Base-by-base conservation (phyloP, 257 asterid genomes). In the Gynochthodes officinalis region DNA sequence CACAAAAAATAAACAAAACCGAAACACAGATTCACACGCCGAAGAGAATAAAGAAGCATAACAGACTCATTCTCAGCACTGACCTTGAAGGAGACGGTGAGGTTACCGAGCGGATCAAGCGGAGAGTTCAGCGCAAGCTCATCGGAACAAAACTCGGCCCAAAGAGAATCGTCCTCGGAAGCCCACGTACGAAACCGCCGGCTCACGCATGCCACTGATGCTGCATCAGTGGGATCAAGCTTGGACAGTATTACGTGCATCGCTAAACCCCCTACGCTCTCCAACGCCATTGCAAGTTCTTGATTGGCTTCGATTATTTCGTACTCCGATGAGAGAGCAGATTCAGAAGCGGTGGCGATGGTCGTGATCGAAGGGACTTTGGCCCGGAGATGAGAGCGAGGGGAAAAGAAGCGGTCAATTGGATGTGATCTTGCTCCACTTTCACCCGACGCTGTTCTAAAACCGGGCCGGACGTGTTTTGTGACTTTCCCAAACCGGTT, bases 61-160 rank as follows among this genome's bases (percentile, higher is more conserved):
- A 6, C 2, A 0, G 23, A 52, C 4, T n/a, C n/a, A n/a, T n/a
- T n/a, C n/a, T n/a, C n/a, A n/a, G 9, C 2, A 66, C 25, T 4
- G 28, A 93, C 97, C 96, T 83, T 88, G 81, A 91, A 91, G 35
- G 95, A 83, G 33, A 90, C 79, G 46, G 81, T 7, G 43, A 82
- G 82, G 59, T 87, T 85, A 28, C 88, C 94, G n/a, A 68, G 40
- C 11, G 90, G 97, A 76, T 87, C 93, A 55, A 75, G 48, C 25
- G 98, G 97, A 4, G 91, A 87, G 46, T 84, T 76, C 39, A 94
- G 86, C 62, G 76, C 72, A 82, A 94, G 96, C 23, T 94, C 96
- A 30, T 58, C 64, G 21, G 80, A 80, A 82, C 96, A 94, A 76
- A 84, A 87, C 21, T 72, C 81, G 48, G 95, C 83, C 97, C 99